These are phyloP conservation scores for Saccharomyces eubayanus DNA, from an alignment of 805 yeast species.

Conservation along the genomic window DNA sequence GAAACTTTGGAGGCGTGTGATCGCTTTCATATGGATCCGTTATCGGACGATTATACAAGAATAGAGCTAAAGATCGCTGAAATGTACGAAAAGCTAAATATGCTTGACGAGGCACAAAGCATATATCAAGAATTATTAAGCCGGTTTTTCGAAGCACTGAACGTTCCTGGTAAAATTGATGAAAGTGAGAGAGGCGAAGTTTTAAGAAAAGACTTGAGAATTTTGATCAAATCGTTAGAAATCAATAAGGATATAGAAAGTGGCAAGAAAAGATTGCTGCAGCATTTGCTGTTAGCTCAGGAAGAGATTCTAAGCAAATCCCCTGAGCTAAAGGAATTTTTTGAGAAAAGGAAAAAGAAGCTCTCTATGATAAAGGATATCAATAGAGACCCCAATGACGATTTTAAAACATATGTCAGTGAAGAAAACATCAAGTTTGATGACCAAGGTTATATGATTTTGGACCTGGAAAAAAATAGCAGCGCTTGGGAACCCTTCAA, in stretches of 20 bases:
- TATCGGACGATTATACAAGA: conserved; percentile 81
- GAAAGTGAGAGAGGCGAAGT: conserved; percentile 42
- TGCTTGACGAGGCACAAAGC: conserved; percentile 54
- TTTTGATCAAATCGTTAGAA: conserved; percentile 60
- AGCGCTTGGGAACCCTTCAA: conserved; percentile 65
- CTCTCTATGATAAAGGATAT: conserved; percentile 4
- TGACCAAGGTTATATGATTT: conserved; percentile 26
- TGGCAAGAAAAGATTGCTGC: conserved; percentile 48
- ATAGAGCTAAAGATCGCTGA: conserved; percentile 81
- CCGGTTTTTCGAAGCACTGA: conserved; percentile 46
- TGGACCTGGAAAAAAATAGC: conserved; percentile 33
- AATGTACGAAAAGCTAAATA: conserved; percentile 65
- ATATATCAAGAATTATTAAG: conserved; percentile 61
- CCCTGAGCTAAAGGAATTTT: conserved; percentile 30
- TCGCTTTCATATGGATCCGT: conserved; percentile 40
- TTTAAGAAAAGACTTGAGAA: conserved; percentile 62
- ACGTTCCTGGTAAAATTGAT: conserved; percentile 32
- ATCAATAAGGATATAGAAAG: conserved; percentile 41
- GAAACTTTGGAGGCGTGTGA: conserved; percentile 64
- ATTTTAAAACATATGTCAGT: conserved; percentile 24
- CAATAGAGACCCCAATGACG: conserved; percentile 2
- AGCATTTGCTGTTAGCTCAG: conserved; percentile 60
- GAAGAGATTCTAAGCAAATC: conserved; percentile 46
- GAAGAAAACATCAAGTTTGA: conserved; percentile 23
- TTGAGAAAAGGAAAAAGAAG: conserved; percentile 27